These are phyloP conservation scores for Rhinocladiella similis DNA, from an alignment of 2,329 filamentous ascomycete species.

Conservation along the genomic window DNA sequence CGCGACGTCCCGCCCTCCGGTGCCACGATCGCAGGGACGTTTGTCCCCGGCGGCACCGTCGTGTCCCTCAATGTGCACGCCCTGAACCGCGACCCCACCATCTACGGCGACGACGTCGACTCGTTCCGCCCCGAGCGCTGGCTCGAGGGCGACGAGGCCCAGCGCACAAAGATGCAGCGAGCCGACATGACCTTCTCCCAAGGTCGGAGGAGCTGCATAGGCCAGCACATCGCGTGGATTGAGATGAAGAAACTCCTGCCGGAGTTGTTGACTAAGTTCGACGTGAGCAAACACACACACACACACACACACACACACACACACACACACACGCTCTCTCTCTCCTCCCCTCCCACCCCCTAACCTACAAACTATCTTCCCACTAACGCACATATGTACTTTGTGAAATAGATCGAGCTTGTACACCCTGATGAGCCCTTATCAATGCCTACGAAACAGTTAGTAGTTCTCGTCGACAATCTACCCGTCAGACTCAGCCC, in stretches of 20 bases:
- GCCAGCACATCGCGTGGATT: constrained; percentile 18
- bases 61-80: constrained; percentile 36
- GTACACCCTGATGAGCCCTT: constrained; percentile 3
- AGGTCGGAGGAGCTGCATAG: constrained; percentile 16
- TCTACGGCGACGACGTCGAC: constrained; percentile 41
- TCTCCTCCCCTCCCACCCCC: too few relatives aligned
- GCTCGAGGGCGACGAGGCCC: constrained; percentile 36
- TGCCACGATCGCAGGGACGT: constrained; percentile 17
- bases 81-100: constrained; percentile 39
- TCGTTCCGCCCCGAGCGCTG: constrained; percentile 48
- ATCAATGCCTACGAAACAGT: background rate
- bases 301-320: too few relatives aligned
- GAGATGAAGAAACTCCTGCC: constrained; percentile 19
- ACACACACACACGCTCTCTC: too few relatives aligned
- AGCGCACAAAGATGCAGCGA: constrained; percentile 34
- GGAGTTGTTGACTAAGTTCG: constrained; percentile 9
- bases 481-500: constrained; percentile 7
- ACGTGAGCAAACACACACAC: constrained; percentile 12
- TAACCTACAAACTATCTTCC: too few relatives aligned
- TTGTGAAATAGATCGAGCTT: constrained; percentile 19
- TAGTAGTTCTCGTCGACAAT: constrained; percentile 6
- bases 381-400: too few relatives aligned
- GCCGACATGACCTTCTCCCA: constrained; percentile 10
- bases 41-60: constrained; percentile 15
- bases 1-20: constrained; percentile 25